Base-by-base conservation (phyloP, 2,329 filamentous ascomycete genomes). In the Penicillium nordicum region DNA sequence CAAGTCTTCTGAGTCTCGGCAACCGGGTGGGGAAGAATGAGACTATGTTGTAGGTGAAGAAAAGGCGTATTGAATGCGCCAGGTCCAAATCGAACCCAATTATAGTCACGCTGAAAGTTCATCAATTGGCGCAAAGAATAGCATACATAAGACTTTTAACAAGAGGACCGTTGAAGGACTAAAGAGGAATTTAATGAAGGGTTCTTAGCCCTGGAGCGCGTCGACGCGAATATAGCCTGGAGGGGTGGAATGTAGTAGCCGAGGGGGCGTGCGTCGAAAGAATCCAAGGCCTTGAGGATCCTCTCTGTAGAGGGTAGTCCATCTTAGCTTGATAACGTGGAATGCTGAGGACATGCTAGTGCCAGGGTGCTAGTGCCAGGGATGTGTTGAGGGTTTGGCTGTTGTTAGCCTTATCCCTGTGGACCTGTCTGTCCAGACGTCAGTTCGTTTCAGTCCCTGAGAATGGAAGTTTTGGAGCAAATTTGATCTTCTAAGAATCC, bases 171-270 rank as follows among this genome's bases (percentile, higher is more conserved):
- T 18, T n/a, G 11, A 18, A 27, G 52, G 53, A 63, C 58, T 63
- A 59, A 63, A 61, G 47, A 50, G 57, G 53, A 63, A 56, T 56
- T 48, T 53, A 57, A 60, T 49, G 38, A 46, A 49, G 41, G 49
- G 36, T 43, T 45, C 6, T 25, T 16, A n/a, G 52, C 38, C 57
- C 53, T 42, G 25, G 46, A 60, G 55, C 64, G 63, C 64, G 64
- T 66, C 63, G 64, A 66, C 63, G 64, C 64, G 64, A 52, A 49
- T 57, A 55, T 45, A 58, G 50, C 57, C 62, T 65, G 64, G 64
- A 66, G 58, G 64, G 62, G 60, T 61, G 64, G 64, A 66, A 66
- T 66, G 64, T 57, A 57, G 50, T 54, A 53, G 40, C 59, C 46
- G 63, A 63, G 58, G 61, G 61, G 61, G 46, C 12, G 45, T 60